A percentile compares a stretch with the other conserved stretches of the same genome.
Conservation (phyloP, 768 basidiomycete species). For the Pulveroboletus sp. region DNA sequence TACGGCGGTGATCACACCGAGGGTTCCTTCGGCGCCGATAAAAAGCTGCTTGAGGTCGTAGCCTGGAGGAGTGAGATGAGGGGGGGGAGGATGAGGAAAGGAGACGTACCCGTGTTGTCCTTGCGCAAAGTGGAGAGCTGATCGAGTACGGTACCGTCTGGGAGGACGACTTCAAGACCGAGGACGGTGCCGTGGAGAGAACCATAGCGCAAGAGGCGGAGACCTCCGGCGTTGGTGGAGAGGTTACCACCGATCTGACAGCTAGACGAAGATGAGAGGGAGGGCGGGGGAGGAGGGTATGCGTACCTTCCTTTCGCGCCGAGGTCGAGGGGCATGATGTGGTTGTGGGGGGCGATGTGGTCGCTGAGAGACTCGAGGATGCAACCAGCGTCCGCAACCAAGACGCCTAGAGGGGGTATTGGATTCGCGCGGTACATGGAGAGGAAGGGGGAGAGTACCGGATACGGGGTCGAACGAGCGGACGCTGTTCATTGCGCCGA, state of each 20-base stretch:
- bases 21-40: constrained; percentile 95
- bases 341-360: constrained; percentile 79
- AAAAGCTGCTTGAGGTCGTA: constrained; percentile 98
- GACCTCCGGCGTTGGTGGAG: constrained; percentile 96
- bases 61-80: constrained; percentile 43
- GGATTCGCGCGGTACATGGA: constrained; percentile 4
- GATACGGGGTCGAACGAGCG: constrained; percentile 83
- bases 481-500: constrained; percentile 77
- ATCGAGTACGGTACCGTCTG: constrained; percentile 89
- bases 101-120: constrained; percentile 84
- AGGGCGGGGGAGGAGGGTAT: background rate
- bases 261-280: constrained; percentile 35
- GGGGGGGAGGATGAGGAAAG: background rate
- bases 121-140: constrained; percentile 88
- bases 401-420: constrained; percentile 55
- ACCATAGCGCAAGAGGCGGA: constrained; percentile 90
- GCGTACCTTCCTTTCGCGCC: constrained; percentile 91
- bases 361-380: constrained; percentile 86
- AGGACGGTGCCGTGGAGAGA: constrained; percentile 93
- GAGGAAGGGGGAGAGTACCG: constrained; percentile 40
- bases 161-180: constrained; percentile 92
- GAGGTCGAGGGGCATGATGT: constrained; percentile 95
- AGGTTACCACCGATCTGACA: constrained; percentile 99
- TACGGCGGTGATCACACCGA: constrained; percentile 92
- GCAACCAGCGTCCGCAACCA: constrained; percentile 93